These are phyloP conservation scores for Sugiyamaella xylanicola DNA, from an alignment of 1,139 yeast genomes.

Conservation along the genomic window DNA sequence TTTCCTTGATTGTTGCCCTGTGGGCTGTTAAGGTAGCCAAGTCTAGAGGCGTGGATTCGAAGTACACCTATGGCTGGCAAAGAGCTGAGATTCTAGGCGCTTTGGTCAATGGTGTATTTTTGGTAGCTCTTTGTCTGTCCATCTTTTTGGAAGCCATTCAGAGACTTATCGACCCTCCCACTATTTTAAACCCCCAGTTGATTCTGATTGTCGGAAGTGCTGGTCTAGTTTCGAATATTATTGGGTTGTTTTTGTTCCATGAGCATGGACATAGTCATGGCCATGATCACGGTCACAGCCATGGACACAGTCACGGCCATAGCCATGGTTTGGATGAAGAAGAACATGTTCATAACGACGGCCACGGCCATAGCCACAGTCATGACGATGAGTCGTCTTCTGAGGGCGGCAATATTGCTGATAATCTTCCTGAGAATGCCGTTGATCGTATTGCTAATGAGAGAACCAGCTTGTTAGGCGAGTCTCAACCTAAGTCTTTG, in stretches of 20 bases:
- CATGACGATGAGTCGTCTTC: conserved; percentile 30
- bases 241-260: conserved; percentile 86
- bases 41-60: conserved; percentile 78
- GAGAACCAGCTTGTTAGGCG: conserved; percentile 42
- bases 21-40: conserved; percentile 96
- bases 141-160: conserved; percentile 92
- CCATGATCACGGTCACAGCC: conserved; percentile 49
- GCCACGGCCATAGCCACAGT: conserved; percentile 44
- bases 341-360: conserved; percentile 31
- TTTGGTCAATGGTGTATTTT: conserved; percentile 85
- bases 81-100: conserved; percentile 98
- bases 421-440: conserved; percentile 26
- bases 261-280: conserved; percentile 78
- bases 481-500: not conserved
- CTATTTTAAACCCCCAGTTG: conserved; percentile 74
- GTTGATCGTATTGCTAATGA: conserved; percentile 33
- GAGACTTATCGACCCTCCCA: conserved; percentile 79
- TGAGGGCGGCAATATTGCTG: conserved; percentile 33
- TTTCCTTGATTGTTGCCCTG: conserved; percentile 83
- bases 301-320: conserved; percentile 41
- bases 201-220: conserved; percentile 79
- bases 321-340: conserved; percentile 24
- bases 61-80: conserved; percentile 94
- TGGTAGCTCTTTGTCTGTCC: conserved; percentile 88
- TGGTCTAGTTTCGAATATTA: conserved; percentile 78